Base-by-base conservation (phyloP, 2,329 filamentous ascomycete species). In the Thyridium curvatum region DNA sequence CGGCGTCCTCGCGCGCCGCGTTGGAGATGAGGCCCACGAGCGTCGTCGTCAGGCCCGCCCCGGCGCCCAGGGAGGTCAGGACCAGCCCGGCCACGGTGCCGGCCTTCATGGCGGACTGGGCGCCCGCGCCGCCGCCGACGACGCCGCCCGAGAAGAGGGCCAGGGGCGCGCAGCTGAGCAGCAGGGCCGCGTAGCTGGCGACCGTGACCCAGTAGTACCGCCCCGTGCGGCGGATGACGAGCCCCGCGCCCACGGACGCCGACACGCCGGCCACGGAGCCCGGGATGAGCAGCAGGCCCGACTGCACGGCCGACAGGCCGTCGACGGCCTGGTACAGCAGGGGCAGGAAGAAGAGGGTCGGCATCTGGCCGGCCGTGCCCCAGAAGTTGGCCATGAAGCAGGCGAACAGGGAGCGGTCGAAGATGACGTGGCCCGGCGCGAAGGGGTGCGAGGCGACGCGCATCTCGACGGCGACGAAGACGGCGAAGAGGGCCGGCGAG, bases 311-410 rank as follows among this genome's bases (percentile, higher is more conserved):
- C 4, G 71, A 73, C 17, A 79, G 62, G 5, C 76, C 77, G 36
- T 82, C 68, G 1, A 83, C 80, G 5, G 82, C 84, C 59, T 91
- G 86, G 60, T 85, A 86, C 60, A 84, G 87, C 3, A 91, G 66
- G 2, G 86, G 84, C n/a, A 86, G 64, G 60, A 86, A 86, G 65
- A 87, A 91, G 4, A 85, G 47, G 1, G 72, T 62, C 0, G 75
- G 72, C 52, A 68, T 62, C 43, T 69, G 62, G 12, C 74, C 79
- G 1, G 69, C 77, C 38, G 84, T 74, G 37, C 74, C 70, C 57
- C 86, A 88, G 62, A 88, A 86, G 56, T 88, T 88, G 55, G 77
- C 77, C 2, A 79, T 59, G 50, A 84, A 89, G 54, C 75, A 78
- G 3, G 83, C 77, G 36, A 86, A 70, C 18, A 90, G 68, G 7